Evolutionary conservation across 768 basidiomycete genomes (phyloP).

Genomic region (Erythrobasidium yunnanense): DNA sequence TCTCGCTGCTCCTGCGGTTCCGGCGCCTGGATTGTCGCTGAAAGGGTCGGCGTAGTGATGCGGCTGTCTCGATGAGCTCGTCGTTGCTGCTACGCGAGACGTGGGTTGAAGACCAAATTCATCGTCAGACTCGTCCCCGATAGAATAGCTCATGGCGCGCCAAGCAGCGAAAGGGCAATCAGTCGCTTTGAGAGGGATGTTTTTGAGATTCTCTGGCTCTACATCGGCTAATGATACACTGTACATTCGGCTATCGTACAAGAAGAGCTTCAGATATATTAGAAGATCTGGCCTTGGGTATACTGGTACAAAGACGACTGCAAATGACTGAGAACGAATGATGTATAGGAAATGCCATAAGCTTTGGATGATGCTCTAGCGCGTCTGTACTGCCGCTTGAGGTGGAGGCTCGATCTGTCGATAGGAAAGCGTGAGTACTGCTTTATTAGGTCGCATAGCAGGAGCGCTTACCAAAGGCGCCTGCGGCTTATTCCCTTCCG

Average conservation of each 20-base stretch:
- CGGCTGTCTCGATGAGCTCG: not conserved
- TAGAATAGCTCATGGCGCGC: constrained; percentile 1
- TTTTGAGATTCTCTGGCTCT: too few relatives aligned
- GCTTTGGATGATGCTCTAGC: not conserved
- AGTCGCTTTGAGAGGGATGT: too few relatives aligned
- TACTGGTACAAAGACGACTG: not conserved
- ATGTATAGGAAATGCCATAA: not conserved
- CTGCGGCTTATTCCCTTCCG: constrained; percentile 45
- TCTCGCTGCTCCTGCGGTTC: not conserved
- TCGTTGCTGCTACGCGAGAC: constrained; percentile 3
- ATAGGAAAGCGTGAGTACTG: not conserved
- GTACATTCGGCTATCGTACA: too few relatives aligned
- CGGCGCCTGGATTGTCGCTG: constrained; percentile 3
- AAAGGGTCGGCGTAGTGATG: constrained; percentile 24
- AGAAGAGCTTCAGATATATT: not conserved
- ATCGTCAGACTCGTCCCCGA: constrained; percentile 24
- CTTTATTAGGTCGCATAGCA: too few relatives aligned
- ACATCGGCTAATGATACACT: too few relatives aligned
- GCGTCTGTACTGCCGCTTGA: not conserved
- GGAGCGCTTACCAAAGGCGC: constrained; percentile 6
- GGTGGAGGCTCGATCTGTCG: constrained; percentile 15
- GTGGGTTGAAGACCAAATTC: constrained; percentile 10
- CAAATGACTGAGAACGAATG: not conserved
- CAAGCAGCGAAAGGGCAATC: not conserved
- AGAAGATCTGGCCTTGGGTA: not conserved